Base-by-base conservation (phyloP, 1,284 basidiomycete species). In the Ceratobasidium sp. region DNA sequence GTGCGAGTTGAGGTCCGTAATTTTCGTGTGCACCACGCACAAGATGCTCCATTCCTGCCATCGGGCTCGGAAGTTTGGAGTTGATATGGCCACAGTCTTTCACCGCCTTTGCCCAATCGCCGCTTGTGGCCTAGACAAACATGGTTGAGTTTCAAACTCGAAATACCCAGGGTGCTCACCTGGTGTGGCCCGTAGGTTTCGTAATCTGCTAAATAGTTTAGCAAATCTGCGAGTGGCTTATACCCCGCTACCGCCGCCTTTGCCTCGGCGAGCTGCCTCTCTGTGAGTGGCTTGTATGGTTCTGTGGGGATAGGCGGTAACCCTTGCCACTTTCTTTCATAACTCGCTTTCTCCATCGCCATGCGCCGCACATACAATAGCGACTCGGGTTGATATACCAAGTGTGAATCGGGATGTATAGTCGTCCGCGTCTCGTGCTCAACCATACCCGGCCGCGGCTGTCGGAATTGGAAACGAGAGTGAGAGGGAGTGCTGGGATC, bases 181-280 rank as follows among this genome's bases (percentile, higher is more conserved):
- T 61, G 57, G 17, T 61, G 40, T 61, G 57, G 57, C 11, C 57
- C 57, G n/a, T 61, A 40, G 1, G 19, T 61, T 40, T 61, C 57
- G n/a, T 61, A 61, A 61, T 61, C 57, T 40, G 32, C 22, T n/a
- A 61, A 61, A n/a, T 61, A 61, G 9, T 61, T 61, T 19, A 61
- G 25, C 15, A 61, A n/a, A 19, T 61, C 57, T 11, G 15, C 57
- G 4, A 61, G 34, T 5, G 4, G 32, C 19, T 61, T 61, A 19
- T 61, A 3, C 11, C 57, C 57, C 3, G 40, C 4, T 19, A n/a
- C 57, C 19, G 29, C 57, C 17, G 34, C 4, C 17, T 61, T 61
- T 32, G 57, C 57, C 34, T 34, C 34, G 13, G 19, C n/a, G 34
- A 61, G 57, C 37, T 61, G 19, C 19, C 7, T 17, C 19, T 61